Percentiles rank a stretch among this genome's conserved stretches.
Evolutionary conservation across 352 stramenopile genomes (phyloP).

Genomic region (Phytophthora multivora): DNA sequence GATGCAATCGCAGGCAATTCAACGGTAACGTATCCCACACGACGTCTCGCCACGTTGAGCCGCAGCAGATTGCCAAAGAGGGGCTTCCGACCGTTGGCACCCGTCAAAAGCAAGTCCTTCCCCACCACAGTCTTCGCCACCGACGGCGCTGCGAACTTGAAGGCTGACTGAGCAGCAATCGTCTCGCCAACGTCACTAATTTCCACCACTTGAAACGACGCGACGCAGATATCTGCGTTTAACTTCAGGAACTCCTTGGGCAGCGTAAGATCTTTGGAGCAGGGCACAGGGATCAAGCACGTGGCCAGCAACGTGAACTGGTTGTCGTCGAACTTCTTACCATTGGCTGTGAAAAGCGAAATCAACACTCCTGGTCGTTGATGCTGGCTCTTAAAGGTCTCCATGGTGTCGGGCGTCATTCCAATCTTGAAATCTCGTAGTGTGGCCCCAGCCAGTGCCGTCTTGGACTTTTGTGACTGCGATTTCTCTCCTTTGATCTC

Average conservation of each 20-base stretch:
- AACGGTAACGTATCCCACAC: constrained; percentile 53
- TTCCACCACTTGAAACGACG: constrained; percentile 70
- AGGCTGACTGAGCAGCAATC: constrained; percentile 38
- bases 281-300: constrained; percentile 71
- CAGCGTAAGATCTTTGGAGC: constrained; percentile 61
- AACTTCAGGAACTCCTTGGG: constrained; percentile 47
- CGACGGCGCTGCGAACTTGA: constrained; percentile 43
- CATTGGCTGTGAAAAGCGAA: constrained; percentile 54
- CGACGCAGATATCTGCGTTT: constrained; percentile 50
- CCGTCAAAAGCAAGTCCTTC: constrained; percentile 51
- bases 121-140: constrained; percentile 30
- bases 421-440: constrained; percentile 69
- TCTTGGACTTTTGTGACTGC: neutral
- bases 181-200: constrained; percentile 52
- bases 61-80: constrained; percentile 74
- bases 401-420: constrained; percentile 70
- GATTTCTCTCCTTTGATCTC: constrained; percentile 21
- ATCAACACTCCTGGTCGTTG: constrained; percentile 58
- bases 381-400: constrained; percentile 62
- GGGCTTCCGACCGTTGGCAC: constrained; percentile 37
- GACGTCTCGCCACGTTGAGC: constrained; percentile 47
- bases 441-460: constrained; percentile 30
- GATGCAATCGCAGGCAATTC: constrained; percentile 57
- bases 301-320: constrained; percentile 59
- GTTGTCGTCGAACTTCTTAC: constrained; percentile 58